Percentiles rank a stretch among this genome's conserved stretches.
These are phyloP conservation scores for Diaporthe batatas DNA, from an alignment of 2,329 filamentous ascomycete species.

Conservation along the genomic window DNA sequence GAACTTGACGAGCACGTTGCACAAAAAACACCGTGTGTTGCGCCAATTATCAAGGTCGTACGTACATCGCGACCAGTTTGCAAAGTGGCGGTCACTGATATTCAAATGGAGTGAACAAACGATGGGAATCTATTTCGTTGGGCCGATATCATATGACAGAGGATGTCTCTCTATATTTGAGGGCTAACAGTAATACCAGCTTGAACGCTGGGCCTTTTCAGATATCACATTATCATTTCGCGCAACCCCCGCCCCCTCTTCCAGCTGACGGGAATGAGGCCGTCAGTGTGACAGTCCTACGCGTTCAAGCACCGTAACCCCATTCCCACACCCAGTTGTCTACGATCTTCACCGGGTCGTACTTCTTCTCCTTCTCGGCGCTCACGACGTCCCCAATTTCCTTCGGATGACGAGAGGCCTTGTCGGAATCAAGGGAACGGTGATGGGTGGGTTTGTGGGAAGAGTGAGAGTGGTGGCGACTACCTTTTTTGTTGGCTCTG, in stretches of 20 bases:
- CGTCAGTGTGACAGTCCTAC: not conserved
- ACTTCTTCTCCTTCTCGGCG: conserved; percentile 36
- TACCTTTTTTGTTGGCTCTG: conserved; percentile 31
- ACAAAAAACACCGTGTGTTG: not conserved
- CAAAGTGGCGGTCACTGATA: not conserved
- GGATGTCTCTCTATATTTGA: not conserved
- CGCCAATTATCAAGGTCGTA: not conserved
- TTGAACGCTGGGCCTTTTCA: not conserved
- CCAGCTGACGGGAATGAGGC: not conserved
- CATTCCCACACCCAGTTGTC: conserved; percentile 39
- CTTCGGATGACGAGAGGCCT: conserved; percentile 37
- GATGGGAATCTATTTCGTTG: not conserved
- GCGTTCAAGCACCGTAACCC: conserved; percentile 19
- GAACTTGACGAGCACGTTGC: not conserved
- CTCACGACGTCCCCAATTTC: conserved; percentile 32
- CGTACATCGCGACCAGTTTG: not conserved
- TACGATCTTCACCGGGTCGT: conserved; percentile 39
- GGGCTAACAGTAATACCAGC: not conserved
- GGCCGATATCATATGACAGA: not conserved
- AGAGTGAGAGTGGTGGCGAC: conserved; percentile 32
- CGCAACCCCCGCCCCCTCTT: no score
- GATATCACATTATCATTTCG: conserved; percentile 11
- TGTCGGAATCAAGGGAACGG: conserved; percentile 28
- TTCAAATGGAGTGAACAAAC: not conserved
- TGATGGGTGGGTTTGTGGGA: conserved; percentile 27